Conservation (phyloP, 2,329 filamentous ascomycete species). For the Claviceps sp. region DNA sequence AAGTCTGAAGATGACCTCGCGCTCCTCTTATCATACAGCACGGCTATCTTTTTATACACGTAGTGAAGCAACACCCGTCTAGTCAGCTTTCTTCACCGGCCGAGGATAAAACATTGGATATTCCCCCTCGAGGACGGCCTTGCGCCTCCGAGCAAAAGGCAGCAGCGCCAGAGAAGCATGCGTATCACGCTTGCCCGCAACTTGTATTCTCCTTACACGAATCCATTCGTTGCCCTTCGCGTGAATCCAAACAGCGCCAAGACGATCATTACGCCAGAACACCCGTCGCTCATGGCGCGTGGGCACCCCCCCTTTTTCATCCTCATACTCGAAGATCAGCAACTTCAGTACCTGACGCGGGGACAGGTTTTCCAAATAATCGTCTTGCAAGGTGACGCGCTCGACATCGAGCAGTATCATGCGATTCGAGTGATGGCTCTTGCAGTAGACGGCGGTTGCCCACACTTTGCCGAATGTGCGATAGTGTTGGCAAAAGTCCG, state of each 20-base stretch:
- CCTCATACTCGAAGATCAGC: slow-evolving; percentile 10
- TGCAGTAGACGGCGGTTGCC: slow-evolving; percentile 28
- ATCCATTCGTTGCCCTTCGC: slow-evolving; percentile 8
- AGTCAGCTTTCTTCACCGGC: no score
- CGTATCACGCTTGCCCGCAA: slow-evolving; percentile 18
- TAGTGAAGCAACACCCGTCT: no score
- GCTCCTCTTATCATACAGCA: no score
- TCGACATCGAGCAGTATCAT: slow-evolving; percentile 26
- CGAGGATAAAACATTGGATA: no score
- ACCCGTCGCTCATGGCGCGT: neutral
- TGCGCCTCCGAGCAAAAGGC: no score
- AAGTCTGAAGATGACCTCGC: no score
- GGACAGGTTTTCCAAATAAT: neutral
- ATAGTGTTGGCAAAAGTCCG: slow-evolving; percentile 40
- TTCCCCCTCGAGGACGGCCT: no score
- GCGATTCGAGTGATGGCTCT: slow-evolving; percentile 16
- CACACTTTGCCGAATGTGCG: slow-evolving; percentile 54
- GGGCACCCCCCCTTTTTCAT: neutral
- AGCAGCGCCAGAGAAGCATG: no score
- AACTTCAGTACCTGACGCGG: neutral
- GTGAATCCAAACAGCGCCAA: neutral
- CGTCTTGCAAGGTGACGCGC: slow-evolving; percentile 7
- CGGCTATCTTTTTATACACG: no score
- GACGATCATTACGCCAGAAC: slow-evolving; percentile 4
- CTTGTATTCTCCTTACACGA: slow-evolving; percentile 17